These are phyloP conservation scores for Oryza meridionalis DNA, from an alignment of 176 grass and related monocot species.

Conservation along the genomic window DNA sequence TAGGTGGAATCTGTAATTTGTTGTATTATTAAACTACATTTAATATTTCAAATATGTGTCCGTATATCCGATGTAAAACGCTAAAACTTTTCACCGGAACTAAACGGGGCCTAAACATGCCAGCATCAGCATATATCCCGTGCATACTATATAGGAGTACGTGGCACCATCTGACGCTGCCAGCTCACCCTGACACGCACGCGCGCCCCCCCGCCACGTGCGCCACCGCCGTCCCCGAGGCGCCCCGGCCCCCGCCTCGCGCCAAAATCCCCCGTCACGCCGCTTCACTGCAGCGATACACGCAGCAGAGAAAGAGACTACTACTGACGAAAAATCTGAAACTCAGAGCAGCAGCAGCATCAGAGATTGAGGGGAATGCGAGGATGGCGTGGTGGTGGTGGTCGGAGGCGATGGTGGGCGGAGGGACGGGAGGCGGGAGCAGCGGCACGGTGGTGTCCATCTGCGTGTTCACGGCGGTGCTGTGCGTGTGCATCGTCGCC, in stretches of 20 bases:
- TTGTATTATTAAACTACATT: too few species aligned
- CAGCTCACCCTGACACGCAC: constrained; percentile 3
- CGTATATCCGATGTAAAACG: too few species aligned
- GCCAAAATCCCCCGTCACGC: constrained; percentile 27
- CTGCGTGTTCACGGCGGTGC: constrained; percentile 72
- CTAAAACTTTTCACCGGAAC: too few species aligned
- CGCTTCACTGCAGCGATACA: constrained; percentile 8
- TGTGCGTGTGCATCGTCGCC: constrained; percentile 73
- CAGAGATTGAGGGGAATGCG: neutral
- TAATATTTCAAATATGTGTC: too few species aligned
- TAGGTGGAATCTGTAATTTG: too few species aligned
- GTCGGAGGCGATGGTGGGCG: neutral
- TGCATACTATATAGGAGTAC: neutral
- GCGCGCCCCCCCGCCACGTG: constrained; percentile 1
- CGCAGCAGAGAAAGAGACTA: too few species aligned
- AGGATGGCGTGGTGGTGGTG: neutral
- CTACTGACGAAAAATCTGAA: too few species aligned
- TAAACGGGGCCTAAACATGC: too few species aligned
- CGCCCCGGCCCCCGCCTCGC: constrained; percentile 12
- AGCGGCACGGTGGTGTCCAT: constrained; percentile 66
- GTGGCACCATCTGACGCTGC: neutral
- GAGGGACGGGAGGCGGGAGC: constrained; percentile 4
- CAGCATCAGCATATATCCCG: too few species aligned
- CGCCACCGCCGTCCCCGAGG: neutral
- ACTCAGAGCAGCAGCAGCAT: too few species aligned